Conservation (phyloP, 768 basidiomycete genomes). For the Panellus pusillus region DNA sequence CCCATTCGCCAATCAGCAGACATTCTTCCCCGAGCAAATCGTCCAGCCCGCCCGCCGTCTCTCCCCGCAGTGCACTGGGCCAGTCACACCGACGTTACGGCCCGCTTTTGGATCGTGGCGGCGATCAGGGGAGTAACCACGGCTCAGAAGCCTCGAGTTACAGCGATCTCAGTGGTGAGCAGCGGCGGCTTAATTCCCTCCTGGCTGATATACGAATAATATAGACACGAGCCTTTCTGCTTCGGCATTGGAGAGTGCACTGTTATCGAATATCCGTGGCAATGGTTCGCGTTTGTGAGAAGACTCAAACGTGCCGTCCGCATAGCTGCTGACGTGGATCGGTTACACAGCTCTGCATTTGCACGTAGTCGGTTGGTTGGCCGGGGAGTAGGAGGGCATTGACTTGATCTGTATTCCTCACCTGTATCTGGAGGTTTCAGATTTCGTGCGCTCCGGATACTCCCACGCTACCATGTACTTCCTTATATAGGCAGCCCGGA, state of each 20-base stretch:
- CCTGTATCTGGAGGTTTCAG: too few species aligned
- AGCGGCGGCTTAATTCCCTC: background rate
- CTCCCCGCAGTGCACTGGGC: conserved; percentile 54
- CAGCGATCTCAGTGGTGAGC: conserved; percentile 81
- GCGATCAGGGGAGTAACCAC: conserved; percentile 61
- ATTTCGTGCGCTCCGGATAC: too few species aligned
- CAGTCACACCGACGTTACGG: conserved; percentile 49
- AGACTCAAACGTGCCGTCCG: conserved; percentile 17
- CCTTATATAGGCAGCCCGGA: too few species aligned
- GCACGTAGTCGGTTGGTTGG: conserved; percentile 36
- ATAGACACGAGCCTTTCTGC: conserved; percentile 73
- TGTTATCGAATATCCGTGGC: conserved; percentile 71
- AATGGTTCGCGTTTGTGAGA: conserved; percentile 73
- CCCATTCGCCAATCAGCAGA: conserved; percentile 51
- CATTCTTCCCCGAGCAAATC: conserved; percentile 57
- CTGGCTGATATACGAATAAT: background rate
- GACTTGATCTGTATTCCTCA: background rate
- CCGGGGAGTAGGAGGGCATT: conserved; percentile 23
- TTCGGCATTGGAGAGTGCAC: conserved; percentile 78
- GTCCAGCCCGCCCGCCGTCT: conserved; percentile 60
- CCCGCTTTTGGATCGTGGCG: conserved; percentile 40
- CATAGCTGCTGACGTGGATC: background rate
- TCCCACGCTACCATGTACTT: too few species aligned
- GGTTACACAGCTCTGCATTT: conserved; percentile 35
- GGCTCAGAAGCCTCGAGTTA: conserved; percentile 80